Evolutionary conservation across 108 stramenopile genomes (phyloP).

Genomic region (Mayamaea pseudoterrestris): DNA sequence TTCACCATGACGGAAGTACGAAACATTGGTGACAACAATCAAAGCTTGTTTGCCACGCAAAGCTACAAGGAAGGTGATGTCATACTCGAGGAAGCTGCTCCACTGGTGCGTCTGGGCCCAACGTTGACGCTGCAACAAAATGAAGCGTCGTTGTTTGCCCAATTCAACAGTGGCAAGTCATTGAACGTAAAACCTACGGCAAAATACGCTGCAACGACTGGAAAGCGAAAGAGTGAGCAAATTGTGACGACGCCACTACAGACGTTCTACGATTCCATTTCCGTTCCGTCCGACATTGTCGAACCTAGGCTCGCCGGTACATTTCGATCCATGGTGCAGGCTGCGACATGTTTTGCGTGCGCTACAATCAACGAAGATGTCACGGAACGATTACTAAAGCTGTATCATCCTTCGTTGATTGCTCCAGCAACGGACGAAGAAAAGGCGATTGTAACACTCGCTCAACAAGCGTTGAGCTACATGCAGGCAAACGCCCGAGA

Average conservation of each 20-base stretch:
- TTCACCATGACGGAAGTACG: conserved; percentile 58
- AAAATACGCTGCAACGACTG: too few relatives aligned
- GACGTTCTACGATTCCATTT: too few relatives aligned
- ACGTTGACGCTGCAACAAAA: too few relatives aligned
- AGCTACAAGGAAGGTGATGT: conserved; percentile 46
- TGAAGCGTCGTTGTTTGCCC: too few relatives aligned
- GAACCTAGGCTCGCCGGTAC: too few relatives aligned
- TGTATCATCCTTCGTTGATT: conserved; percentile 74
- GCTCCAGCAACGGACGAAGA: too few relatives aligned
- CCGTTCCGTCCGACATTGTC: too few relatives aligned
- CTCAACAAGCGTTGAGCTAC: conserved; percentile 28
- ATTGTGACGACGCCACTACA: background rate
- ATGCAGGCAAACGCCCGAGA: conserved; percentile 20
- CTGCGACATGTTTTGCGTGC: conserved; percentile 27
- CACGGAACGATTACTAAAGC: conserved; percentile 22
- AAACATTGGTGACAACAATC: conserved; percentile 8
- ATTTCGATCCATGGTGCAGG: conserved; percentile 54
- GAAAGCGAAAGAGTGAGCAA: too few relatives aligned
- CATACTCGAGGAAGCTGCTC: conserved; percentile 48
- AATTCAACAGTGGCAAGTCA: conserved; percentile 13
- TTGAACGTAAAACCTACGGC: too few relatives aligned
- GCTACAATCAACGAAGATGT: conserved; percentile 5
- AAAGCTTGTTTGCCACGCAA: conserved; percentile 53
- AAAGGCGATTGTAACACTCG: conserved; percentile 21
- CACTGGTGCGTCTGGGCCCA: conserved; percentile 28